Percentiles rank a stretch among this genome's conserved stretches.
These are phyloP conservation scores for Triticum timopheevii DNA, from an alignment of 176 grass and related monocot genomes.

Conservation along the genomic window DNA sequence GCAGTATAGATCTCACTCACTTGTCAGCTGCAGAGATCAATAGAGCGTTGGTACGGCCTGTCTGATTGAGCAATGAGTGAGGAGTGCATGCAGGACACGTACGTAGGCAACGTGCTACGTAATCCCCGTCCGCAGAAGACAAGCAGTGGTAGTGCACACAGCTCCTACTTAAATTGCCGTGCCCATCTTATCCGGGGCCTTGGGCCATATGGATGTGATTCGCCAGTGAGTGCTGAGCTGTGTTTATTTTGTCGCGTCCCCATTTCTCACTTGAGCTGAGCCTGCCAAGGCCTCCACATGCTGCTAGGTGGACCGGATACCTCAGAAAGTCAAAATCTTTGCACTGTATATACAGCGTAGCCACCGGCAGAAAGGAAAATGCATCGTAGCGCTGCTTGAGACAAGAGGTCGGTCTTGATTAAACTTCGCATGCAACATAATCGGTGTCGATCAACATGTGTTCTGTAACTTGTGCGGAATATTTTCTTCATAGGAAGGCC, in stretches of 20 bases:
- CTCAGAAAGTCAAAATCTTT: not conserved
- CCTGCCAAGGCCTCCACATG: not conserved
- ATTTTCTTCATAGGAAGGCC: too few relatives aligned
- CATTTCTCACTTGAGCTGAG: not conserved
- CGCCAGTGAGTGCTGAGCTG: not conserved
- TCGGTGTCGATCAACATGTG: not conserved
- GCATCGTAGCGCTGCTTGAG: too few relatives aligned
- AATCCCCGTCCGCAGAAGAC: not conserved
- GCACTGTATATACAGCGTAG: too few relatives aligned
- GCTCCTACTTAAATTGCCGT: not conserved
- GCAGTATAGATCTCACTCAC: not conserved
- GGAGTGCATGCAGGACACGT: not conserved
- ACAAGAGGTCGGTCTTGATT: too few relatives aligned
- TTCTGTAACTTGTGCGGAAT: not conserved
- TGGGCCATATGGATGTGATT: not conserved
- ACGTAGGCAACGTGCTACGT: not conserved
- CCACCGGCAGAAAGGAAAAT: not conserved
- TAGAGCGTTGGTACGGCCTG: not conserved
- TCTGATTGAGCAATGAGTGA: not conserved
- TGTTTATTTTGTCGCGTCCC: not conserved
- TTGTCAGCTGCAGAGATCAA: constrained; percentile 2
- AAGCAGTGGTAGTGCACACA: not conserved
- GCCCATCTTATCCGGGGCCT: not conserved
- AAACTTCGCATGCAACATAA: not conserved
- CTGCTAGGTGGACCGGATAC: not conserved